These are phyloP conservation scores for Dendrothele bispora DNA, from an alignment of 768 basidiomycete species.

Conservation along the genomic window DNA sequence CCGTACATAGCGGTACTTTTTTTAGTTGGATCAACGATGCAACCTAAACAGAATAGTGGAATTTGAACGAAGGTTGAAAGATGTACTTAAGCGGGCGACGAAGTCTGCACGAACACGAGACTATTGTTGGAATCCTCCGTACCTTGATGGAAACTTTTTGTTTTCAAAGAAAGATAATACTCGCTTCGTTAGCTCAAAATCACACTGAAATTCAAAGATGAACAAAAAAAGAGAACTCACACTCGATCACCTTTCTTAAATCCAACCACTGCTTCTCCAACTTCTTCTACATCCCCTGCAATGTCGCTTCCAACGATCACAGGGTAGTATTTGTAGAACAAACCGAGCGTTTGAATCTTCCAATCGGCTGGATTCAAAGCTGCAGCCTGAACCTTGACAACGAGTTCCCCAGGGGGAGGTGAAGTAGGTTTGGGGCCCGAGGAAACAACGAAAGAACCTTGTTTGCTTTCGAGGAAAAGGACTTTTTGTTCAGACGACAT, in stretches of 20 bases:
- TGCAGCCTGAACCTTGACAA: slow-evolving; percentile 2
- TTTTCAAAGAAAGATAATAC: no score
- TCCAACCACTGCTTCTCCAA: slow-evolving; percentile 51
- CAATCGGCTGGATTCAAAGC: slow-evolving; percentile 5
- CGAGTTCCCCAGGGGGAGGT: neutral
- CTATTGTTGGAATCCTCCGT: slow-evolving; percentile 46
- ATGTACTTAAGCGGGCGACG: slow-evolving; percentile 35
- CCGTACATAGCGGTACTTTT: slow-evolving; percentile 11
- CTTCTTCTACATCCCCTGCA: slow-evolving; percentile 49
- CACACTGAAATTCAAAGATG: no score
- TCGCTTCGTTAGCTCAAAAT: no score
- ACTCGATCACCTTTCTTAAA: slow-evolving; percentile 55
- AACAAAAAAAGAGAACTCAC: no score
- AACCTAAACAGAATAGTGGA: slow-evolving; percentile 10
- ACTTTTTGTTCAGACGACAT: slow-evolving; percentile 9
- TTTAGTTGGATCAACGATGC: neutral
- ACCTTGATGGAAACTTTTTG: slow-evolving; percentile 37
- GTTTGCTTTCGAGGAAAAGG: neutral
- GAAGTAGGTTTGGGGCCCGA: neutral
- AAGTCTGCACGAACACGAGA: slow-evolving; percentile 38
- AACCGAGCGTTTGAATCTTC: slow-evolving; percentile 35
- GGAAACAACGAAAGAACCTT: neutral
- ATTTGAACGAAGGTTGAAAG: no score
- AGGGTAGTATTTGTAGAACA: slow-evolving; percentile 40
- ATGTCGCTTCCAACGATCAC: slow-evolving; percentile 48